Evolutionary conservation across 2,329 filamentous ascomycete genomes (phyloP), one percentile per base, ranked within the genome.

Genomic region (Epichloe brachyelytri): DNA sequence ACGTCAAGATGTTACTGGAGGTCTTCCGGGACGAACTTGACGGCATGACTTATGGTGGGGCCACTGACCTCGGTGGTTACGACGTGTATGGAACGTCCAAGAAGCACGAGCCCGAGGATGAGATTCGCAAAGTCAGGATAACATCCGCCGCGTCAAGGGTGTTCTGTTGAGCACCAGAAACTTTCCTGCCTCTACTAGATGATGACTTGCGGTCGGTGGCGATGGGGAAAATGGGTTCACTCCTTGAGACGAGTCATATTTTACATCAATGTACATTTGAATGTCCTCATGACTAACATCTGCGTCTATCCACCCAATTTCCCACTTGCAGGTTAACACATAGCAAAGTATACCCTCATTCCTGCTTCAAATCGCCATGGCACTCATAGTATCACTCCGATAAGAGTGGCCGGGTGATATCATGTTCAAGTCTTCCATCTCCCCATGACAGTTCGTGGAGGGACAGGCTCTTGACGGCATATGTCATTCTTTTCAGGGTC

Each of bases 81-180:
- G 68, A 72, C 51, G 54, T 73, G 49, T 72, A 76, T 55, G 69
- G 71, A 14, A 67, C 67, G 17, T 65, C 65, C n/a, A 67, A 64
- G 33, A 71, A 64, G 57, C 65, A 67, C 47, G 80, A 80, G 58
- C 76, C 77, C 33, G 76, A 81, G 54, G 86, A 91, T 65, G 84
- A 86, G 66, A 82, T 88, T 59, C 80, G 80, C 55, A 80, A 78
- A 62, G 74, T 86, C 19, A 86, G 86, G 80, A 80, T 56, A 86
- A 84, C 54, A 90, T 94, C 48, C 72, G 87, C 56, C 77, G 85
- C 51, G 79, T 93, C 41, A 94, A 94, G 71, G 87, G 87, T 1
- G 78, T 88, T 11, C 70, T 93, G 57, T 66, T 94, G 51, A 88
- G 81, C 60, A 79, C 86, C 4, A 79, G 84, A 60, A 86, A 80